Conservation (phyloP, 2,329 filamentous ascomycete species). For the Neocucurbitaria cava region DNA sequence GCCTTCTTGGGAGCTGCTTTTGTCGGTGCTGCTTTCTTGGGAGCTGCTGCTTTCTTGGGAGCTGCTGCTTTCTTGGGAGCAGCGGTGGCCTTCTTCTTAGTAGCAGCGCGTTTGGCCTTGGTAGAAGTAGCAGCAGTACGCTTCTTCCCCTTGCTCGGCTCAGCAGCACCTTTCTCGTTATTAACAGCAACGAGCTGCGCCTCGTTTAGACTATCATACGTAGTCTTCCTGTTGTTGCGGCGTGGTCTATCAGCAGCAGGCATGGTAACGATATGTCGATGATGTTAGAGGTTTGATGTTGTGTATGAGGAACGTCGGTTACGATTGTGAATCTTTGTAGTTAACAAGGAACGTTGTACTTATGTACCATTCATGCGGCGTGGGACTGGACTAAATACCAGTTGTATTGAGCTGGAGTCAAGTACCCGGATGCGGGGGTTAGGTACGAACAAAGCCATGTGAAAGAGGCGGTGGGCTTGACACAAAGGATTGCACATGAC, state of each 20-base stretch:
- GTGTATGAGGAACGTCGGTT: neutral
- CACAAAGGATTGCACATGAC: neutral
- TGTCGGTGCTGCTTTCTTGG: too few relatives aligned
- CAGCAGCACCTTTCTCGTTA: neutral
- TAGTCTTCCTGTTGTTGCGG: neutral
- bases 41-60: neutral
- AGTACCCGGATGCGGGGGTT: neutral
- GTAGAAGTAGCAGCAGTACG: too few relatives aligned
- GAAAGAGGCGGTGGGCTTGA: neutral
- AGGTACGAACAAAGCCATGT: constrained; percentile 11
- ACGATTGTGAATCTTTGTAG: neutral
- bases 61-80: too few relatives aligned
- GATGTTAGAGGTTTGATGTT: neutral
- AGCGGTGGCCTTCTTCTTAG: too few relatives aligned
- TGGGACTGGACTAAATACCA: constrained; percentile 8
- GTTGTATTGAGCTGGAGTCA: neutral
- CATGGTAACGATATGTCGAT: neutral
- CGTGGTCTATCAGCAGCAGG: neutral
- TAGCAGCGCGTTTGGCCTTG: too few relatives aligned
- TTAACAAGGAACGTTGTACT: neutral
- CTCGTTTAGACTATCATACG: neutral
- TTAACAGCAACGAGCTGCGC: neutral
- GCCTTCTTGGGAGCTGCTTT: neutral
- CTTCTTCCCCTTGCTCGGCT: neutral
- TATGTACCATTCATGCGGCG: neutral